Conservation (phyloP, 768 basidiomycete species). For the Leccinum uliginosum region DNA sequence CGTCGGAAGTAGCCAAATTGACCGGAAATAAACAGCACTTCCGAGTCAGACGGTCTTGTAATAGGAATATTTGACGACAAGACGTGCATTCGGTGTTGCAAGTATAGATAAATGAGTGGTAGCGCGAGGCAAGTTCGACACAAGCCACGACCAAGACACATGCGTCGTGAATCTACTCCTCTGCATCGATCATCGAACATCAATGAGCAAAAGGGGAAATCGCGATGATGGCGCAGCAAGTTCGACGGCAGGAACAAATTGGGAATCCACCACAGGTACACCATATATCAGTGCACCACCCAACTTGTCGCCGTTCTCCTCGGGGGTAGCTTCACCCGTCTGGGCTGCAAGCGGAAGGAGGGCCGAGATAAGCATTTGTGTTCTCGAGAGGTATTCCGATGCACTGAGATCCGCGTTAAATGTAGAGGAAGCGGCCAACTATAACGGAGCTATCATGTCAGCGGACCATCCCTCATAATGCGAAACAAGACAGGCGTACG, state of each 20-base stretch:
- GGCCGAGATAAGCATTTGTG: constrained; percentile 58
- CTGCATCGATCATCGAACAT: constrained; percentile 26
- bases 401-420: constrained; percentile 24
- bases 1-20: not conserved
- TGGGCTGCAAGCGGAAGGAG: constrained; percentile 42
- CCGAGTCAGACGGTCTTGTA: constrained; percentile 4
- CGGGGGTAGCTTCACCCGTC: constrained; percentile 14
- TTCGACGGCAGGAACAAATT: constrained; percentile 56
- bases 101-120: constrained; percentile 31
- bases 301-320: constrained; percentile 16
- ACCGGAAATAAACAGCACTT: constrained; percentile 10
- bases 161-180: constrained; percentile 13
- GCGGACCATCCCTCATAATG: not conserved
- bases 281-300: constrained; percentile 50
- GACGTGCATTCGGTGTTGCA: constrained; percentile 18
- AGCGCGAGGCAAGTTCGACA: constrained; percentile 17
- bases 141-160: constrained; percentile 9
- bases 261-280: constrained; percentile 46
- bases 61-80: constrained; percentile 14
- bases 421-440: constrained; percentile 14
- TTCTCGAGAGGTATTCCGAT: constrained; percentile 48
- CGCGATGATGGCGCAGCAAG: constrained; percentile 68
- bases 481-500: constrained; percentile 22
- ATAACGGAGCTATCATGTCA: constrained; percentile 2
- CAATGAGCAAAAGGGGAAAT: constrained; percentile 71